phyloP scores from a whole-genome alignment of 2,329 filamentous ascomycete genomes.

The Ceratocystis ficicola region DNA sequence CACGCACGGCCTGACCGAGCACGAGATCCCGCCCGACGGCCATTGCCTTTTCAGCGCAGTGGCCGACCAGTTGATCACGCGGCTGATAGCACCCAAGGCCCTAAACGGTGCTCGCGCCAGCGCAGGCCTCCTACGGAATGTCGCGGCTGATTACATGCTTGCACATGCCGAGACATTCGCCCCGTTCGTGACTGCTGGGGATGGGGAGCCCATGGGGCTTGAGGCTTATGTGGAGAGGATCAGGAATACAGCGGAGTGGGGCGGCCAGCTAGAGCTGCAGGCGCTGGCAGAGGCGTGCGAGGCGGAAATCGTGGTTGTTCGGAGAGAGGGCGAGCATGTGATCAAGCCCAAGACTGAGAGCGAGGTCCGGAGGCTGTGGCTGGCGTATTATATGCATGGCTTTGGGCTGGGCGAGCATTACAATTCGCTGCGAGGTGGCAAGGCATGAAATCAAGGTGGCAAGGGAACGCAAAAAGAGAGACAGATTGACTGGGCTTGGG shows the following conservation, averaged over 20 bases:
- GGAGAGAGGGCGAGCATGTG: slow-evolving; percentile 68
- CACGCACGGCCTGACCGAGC: slow-evolving; percentile 53
- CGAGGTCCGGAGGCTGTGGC: slow-evolving; percentile 54
- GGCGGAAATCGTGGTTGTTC: slow-evolving; percentile 71
- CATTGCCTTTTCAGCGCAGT: slow-evolving; percentile 91
- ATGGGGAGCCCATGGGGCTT: slow-evolving; percentile 33
- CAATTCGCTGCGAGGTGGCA: slow-evolving; percentile 56
- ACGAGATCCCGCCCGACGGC: slow-evolving; percentile 76
- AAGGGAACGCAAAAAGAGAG: neutral
- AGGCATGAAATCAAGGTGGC: neutral
- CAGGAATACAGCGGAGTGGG: slow-evolving; percentile 84
- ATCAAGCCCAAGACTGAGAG: slow-evolving; percentile 45
- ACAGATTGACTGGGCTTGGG: neutral
- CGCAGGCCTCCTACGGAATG: slow-evolving; percentile 45
- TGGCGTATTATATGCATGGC: slow-evolving; percentile 89
- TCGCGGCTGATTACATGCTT: slow-evolving; percentile 66
- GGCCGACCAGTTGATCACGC: slow-evolving; percentile 57
- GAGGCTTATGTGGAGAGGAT: slow-evolving; percentile 64
- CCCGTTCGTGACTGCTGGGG: slow-evolving; percentile 71
- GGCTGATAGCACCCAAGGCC: slow-evolving; percentile 31
- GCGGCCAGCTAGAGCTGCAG: slow-evolving; percentile 78
- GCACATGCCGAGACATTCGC: slow-evolving; percentile 67
- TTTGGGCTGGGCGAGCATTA: slow-evolving; percentile 96
- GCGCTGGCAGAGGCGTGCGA: slow-evolving; percentile 72
- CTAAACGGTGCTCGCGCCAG: slow-evolving; percentile 24